phyloP scores from a whole-genome alignment of 192 early-diverging fungal species.

The Thoreauomyces humboldtii region DNA sequence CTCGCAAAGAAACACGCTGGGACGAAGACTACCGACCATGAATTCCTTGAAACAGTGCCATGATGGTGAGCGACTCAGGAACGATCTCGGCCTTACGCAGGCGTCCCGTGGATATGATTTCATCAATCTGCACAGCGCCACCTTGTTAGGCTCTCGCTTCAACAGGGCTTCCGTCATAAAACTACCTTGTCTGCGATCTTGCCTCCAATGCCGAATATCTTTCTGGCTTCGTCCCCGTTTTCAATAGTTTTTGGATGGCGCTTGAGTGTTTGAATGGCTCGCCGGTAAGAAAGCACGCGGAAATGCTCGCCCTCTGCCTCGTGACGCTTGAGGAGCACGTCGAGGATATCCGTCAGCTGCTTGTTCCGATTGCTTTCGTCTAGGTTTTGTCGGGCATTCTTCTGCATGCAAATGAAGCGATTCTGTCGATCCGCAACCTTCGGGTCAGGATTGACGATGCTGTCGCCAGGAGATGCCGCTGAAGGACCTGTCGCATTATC shows the following conservation, averaged over 20 bases:
- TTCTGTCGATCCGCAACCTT: background rate
- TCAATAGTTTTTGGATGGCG: conserved; percentile 31
- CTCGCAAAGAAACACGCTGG: too few relatives aligned
- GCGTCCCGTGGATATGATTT: conserved; percentile 42
- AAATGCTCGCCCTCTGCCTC: conserved; percentile 42
- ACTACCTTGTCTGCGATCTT: conserved; percentile 41
- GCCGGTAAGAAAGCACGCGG: conserved; percentile 36
- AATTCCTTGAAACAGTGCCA: conserved; percentile 41
- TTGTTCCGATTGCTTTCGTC: conserved; percentile 24
- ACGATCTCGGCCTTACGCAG: conserved; percentile 37
- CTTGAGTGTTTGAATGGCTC: conserved; percentile 39
- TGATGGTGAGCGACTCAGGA: conserved; percentile 28
- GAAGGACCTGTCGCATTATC: too few relatives aligned
- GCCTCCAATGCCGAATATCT: conserved; percentile 40
- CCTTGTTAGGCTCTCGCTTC: too few relatives aligned
- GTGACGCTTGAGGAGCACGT: conserved; percentile 34
- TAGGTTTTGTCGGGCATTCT: background rate
- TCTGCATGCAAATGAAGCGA: conserved; percentile 25
- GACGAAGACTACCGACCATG: too few relatives aligned
- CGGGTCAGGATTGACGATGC: too few relatives aligned
- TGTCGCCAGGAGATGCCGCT: too few relatives aligned
- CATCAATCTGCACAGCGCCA: conserved; percentile 27
- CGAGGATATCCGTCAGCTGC: conserved; percentile 19
- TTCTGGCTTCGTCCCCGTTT: conserved; percentile 34
- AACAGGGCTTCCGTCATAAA: too few relatives aligned